phyloP scores from a whole-genome alignment of 352 stramenopile species.

The Pythium phragmiticola region DNA sequence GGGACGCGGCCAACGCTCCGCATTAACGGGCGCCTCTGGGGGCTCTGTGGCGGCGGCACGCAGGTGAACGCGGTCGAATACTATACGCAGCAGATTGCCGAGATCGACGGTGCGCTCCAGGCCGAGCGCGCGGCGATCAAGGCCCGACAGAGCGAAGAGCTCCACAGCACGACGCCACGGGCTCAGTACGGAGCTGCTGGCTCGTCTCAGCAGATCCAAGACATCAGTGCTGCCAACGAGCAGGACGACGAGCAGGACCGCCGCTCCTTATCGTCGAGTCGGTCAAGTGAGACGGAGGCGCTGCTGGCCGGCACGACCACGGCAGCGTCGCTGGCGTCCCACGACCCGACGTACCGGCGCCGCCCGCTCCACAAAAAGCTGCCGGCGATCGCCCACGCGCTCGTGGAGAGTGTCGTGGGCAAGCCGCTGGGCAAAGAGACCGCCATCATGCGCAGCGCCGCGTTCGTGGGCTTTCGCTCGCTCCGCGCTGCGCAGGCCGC shows the following conservation, averaged over 20 bases:
- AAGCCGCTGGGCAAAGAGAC: conserved; percentile 32
- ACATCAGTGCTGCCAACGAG: conserved; percentile 20
- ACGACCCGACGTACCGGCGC: background rate
- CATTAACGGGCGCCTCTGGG: conserved; percentile 42
- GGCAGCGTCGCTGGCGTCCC: background rate
- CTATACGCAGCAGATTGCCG: conserved; percentile 47
- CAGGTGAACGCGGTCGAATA: conserved; percentile 65
- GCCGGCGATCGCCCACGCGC: conserved; percentile 28
- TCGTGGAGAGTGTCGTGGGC: conserved; percentile 26
- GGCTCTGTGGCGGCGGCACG: conserved; percentile 41
- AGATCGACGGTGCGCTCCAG: conserved; percentile 51
- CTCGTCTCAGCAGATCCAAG: background rate
- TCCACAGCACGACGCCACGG: background rate
- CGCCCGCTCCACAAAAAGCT: conserved; percentile 22
- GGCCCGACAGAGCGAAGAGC: conserved; percentile 42
- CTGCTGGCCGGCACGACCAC: conserved; percentile 2
- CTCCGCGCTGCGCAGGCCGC: conserved; percentile 63
- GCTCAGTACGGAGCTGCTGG: conserved; percentile 20
- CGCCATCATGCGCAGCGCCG: conserved; percentile 56
- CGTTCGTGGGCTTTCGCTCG: conserved; percentile 71
- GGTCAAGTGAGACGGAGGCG: background rate
- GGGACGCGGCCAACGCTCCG: conserved; percentile 32
- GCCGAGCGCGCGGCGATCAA: conserved; percentile 48
- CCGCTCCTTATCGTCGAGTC: background rate
- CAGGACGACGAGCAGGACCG: conserved; percentile 17